A percentile compares a stretch with the other conserved stretches of the same genome.
Evolutionary conservation across 2,329 filamentous ascomycete species (phyloP).

Genomic region (Colletotrichum brevisporum): DNA sequence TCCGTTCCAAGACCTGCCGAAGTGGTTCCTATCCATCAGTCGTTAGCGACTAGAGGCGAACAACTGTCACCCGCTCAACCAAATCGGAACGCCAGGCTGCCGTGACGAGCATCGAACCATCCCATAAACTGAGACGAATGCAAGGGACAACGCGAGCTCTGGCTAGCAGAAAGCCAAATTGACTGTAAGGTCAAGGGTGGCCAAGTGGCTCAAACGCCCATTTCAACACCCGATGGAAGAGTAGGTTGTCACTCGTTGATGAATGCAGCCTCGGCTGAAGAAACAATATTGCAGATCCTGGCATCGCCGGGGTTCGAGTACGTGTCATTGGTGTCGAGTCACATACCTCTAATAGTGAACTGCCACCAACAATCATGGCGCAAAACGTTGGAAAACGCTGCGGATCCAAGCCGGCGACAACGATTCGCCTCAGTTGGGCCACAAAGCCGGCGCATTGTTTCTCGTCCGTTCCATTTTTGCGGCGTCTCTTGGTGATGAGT

Average conservation of each 20-base stretch:
- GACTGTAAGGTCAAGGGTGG: neutral
- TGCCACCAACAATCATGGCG: constrained; percentile 71
- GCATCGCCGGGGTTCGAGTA: constrained; percentile 17
- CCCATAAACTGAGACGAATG: neutral
- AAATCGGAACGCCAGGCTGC: constrained; percentile 8
- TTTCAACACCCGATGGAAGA: neutral
- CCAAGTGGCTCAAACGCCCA: constrained; percentile 7
- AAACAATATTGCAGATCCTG: constrained; percentile 13
- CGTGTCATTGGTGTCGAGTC: constrained; percentile 19
- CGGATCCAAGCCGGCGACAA: constrained; percentile 66
- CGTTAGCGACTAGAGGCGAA: constrained; percentile 8
- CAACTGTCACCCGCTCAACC: neutral
- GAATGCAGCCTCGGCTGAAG: neutral
- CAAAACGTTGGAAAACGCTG: constrained; percentile 75
- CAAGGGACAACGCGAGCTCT: constrained; percentile 6
- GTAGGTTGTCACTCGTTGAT: neutral
- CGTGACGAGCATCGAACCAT: constrained; percentile 1
- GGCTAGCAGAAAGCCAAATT: neutral
- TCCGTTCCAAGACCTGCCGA: constrained; percentile 44
- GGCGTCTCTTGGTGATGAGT: constrained; percentile 56
- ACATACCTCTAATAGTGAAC: constrained; percentile 72
- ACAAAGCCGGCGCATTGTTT: constrained; percentile 46
- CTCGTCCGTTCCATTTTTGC: constrained; percentile 21
- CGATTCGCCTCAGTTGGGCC: constrained; percentile 56
- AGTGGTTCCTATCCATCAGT: constrained; percentile 41